Conservation (phyloP, 345 rosid species). For the Bruguiera sexangula region DNA sequence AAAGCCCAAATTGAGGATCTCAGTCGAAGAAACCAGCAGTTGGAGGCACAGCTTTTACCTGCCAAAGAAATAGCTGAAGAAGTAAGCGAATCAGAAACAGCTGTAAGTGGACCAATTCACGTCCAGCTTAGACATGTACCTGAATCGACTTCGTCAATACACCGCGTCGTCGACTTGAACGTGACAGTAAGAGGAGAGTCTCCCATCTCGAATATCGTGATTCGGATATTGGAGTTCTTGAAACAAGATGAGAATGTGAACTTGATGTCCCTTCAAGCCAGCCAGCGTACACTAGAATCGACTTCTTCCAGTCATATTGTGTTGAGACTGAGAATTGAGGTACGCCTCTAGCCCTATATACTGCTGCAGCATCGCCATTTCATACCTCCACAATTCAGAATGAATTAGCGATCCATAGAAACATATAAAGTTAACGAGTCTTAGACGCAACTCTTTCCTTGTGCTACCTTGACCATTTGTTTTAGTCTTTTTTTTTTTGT, state of each 20-base stretch:
- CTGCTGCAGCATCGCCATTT: no score
- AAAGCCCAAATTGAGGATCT: conserved; percentile 55
- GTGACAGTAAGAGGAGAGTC: conserved; percentile 46
- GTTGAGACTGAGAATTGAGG: conserved; percentile 60
- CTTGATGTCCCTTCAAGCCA: conserved; percentile 53
- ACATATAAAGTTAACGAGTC: not conserved
- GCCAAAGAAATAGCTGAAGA: conserved; percentile 21
- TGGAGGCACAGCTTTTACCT: conserved; percentile 43
- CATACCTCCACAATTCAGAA: no score
- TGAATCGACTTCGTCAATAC: conserved; percentile 46
- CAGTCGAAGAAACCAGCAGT: conserved; percentile 31
- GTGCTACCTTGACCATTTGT: no score
- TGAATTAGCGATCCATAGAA: not conserved
- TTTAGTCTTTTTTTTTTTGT: no score
- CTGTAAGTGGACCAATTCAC: conserved; percentile 25
- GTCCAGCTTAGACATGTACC: conserved; percentile 32
- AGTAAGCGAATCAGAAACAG: not conserved
- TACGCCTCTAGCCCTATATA: conserved; percentile 16
- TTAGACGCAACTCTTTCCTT: no score
- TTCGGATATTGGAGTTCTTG: conserved; percentile 62
- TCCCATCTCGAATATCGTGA: conserved; percentile 32
- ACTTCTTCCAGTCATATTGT: conserved; percentile 30
- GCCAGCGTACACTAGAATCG: conserved; percentile 24
- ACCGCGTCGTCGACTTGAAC: conserved; percentile 40
- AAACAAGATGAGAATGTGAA: conserved; percentile 44